phyloP scores from a whole-genome alignment of 1,139 yeast species.

The Wickerhamiella infanticola region DNA sequence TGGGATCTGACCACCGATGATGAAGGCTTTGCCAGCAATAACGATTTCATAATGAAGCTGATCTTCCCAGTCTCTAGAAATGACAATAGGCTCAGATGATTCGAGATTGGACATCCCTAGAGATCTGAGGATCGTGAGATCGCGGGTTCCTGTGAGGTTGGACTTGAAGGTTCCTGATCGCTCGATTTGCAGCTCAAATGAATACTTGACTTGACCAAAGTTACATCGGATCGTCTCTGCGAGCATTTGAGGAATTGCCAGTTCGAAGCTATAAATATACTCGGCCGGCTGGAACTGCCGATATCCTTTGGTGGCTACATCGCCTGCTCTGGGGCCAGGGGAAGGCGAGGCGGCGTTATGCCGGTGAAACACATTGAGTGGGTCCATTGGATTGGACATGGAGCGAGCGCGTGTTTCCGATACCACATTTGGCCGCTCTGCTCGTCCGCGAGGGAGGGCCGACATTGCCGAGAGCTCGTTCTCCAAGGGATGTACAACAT shows the following conservation, averaged over 20 bases:
- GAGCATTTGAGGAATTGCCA: conserved; percentile 62
- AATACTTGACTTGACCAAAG: conserved; percentile 65
- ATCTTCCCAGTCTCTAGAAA: conserved; percentile 86
- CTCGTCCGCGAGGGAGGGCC: neutral
- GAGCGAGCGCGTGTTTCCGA: conserved; percentile 2
- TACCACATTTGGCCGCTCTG: neutral
- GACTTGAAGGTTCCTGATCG: conserved; percentile 78
- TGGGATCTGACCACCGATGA: conserved; percentile 71
- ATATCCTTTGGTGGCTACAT: conserved; percentile 19
- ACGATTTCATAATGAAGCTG: conserved; percentile 78
- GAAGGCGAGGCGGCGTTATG: conserved; percentile 1
- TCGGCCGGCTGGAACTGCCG: conserved; percentile 62
- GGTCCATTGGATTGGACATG: conserved; percentile 1
- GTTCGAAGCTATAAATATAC: conserved; percentile 82
- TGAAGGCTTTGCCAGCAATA: conserved; percentile 65
- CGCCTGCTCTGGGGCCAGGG: neutral
- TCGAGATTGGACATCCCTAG: conserved; percentile 69
- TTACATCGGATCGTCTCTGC: conserved; percentile 70
- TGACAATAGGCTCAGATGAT: conserved; percentile 85
- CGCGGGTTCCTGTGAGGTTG: conserved; percentile 47
- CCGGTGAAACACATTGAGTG: neutral
- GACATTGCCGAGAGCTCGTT: conserved; percentile 16
- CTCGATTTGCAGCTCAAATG: conserved; percentile 50
- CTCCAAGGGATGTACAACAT: conserved; percentile 40
- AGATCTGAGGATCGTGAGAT: conserved; percentile 54